phyloP scores from a whole-genome alignment of 2,329 filamentous ascomycete genomes.

The Aspergillus novoparasiticus region DNA sequence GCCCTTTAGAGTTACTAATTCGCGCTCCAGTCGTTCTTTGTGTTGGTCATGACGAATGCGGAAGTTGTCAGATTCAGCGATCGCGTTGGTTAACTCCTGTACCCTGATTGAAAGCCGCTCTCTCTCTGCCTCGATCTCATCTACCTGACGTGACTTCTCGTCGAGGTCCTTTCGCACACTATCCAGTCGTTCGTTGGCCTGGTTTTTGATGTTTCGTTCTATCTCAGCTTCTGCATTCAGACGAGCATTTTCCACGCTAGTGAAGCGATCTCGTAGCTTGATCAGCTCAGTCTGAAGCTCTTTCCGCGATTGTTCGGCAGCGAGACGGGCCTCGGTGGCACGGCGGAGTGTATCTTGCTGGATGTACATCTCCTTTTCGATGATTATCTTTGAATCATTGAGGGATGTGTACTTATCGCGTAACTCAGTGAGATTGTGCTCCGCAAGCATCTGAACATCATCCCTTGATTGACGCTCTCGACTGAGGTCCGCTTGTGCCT shows the following conservation, averaged over 20 bases:
- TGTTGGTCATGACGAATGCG: conserved; percentile 88
- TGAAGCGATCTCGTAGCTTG: conserved; percentile 77
- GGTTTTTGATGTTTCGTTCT: conserved; percentile 74
- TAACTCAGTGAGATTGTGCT: conserved; percentile 81
- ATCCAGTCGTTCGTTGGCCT: conserved; percentile 78
- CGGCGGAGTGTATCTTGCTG: conserved; percentile 90
- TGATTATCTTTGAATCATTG: conserved; percentile 93
- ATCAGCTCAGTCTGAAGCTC: conserved; percentile 86
- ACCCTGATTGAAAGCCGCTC: conserved; percentile 75
- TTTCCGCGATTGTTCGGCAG: conserved; percentile 84
- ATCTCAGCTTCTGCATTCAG: conserved; percentile 78
- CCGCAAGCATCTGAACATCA: conserved; percentile 85
- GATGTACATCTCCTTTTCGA: conserved; percentile 95
- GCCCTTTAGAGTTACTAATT: conserved; percentile 87
- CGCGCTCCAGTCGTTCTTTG: conserved; percentile 88
- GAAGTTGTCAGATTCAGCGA: conserved; percentile 86
- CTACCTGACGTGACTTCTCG: conserved; percentile 72
- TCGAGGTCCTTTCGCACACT: conserved; percentile 79
- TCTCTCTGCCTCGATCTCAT: conserved; percentile 79
- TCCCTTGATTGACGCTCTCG: conserved; percentile 90
- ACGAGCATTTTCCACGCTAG: conserved; percentile 82
- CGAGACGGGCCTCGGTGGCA: conserved; percentile 76
- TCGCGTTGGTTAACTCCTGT: conserved; percentile 81
- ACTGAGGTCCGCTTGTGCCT: conserved; percentile 84
- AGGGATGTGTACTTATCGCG: conserved; percentile 83